Base-by-base conservation (phyloP, 2,329 filamentous ascomycete genomes). In the Hyphodiscus sp. region DNA sequence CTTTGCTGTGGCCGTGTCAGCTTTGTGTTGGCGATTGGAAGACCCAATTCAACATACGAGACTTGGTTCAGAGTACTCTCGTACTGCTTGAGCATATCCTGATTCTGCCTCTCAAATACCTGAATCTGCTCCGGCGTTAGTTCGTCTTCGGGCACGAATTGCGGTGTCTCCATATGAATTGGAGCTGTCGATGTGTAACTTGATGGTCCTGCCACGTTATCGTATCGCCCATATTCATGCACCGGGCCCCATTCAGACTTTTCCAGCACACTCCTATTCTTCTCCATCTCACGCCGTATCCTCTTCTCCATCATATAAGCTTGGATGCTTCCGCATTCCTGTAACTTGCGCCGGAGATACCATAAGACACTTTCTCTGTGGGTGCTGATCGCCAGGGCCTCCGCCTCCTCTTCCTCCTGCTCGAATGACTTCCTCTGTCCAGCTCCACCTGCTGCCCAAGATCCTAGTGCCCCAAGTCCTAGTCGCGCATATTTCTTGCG, bases 1-100 rank as follows among this genome's bases (percentile, higher is more conserved):
- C 91, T 23, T 86, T 87, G 65, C 89, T 95, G 65, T 55, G 29
- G 19, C 29, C 50, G 10, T 15, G 26, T 65, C 38, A 65, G 58
- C 41, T 45, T 20, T 18, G 1, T n/a, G 3, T 18, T 19, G 23
- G 19, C 10, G 6, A 2, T 16, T 19, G 13, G 1, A 15, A 46
- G 20, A 47, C 26, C 11, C 20, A n/a, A 2, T 43, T 20, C n/a
- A 45, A 57, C 87, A 51, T 80, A 95, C 89, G 87, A 88, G 61
- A 97, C 90, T 78, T 97, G 94, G 70, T 91, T 87, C 68, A 97
- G 75, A n/a, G 89, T 91, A 72, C 87, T 90, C 70, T 96, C 90
- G 70, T 95, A 96, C 71, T 96, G 89, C 70, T 87, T 88, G 63
- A 97, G 78, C 85, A 99, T 91, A 59, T 89, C 85, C 70, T 91